A percentile compares a stretch with the other conserved stretches of the same genome.
phyloP scores from a whole-genome alignment of 306 rosid genomes.

The Cucumis cinereus region DNA sequence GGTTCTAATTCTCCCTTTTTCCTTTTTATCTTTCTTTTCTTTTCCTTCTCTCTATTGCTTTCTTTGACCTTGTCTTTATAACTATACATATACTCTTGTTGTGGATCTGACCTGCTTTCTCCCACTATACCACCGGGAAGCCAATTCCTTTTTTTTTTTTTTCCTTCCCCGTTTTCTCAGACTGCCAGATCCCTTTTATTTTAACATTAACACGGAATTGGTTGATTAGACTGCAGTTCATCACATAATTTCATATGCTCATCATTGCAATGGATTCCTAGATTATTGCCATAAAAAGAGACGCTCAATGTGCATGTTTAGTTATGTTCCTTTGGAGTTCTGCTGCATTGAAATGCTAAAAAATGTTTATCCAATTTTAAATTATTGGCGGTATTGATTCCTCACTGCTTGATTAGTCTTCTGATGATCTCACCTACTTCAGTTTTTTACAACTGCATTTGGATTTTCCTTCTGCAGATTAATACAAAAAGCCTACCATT shows the following conservation, averaged over 20 bases:
- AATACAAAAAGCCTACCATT: conserved; percentile 10
- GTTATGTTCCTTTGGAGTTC: background rate
- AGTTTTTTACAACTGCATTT: background rate
- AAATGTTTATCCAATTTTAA: background rate
- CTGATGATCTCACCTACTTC: background rate
- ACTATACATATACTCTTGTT: background rate
- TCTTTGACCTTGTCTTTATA: background rate
- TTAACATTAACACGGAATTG: background rate
- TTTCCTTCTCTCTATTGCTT: background rate
- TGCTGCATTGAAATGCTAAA: background rate
- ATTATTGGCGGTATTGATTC: background rate
- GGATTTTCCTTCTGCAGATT: conserved; percentile 30
- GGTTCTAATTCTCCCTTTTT: background rate
- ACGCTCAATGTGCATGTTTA: background rate
- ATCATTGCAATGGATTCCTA: background rate
- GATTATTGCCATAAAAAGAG: background rate
- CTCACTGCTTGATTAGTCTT: background rate
- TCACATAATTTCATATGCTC: background rate
- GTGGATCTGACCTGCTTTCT: conserved; percentile 44
- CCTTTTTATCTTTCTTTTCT: too few species aligned
- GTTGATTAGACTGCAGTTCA: background rate
- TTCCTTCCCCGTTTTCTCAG: background rate
- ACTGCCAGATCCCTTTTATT: background rate
- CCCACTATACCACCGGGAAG: background rate
- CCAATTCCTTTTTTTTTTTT: conserved; percentile 2